Base-by-base conservation (phyloP, 73 alveolate genomes). In the Symbiodinium natans region DNA sequence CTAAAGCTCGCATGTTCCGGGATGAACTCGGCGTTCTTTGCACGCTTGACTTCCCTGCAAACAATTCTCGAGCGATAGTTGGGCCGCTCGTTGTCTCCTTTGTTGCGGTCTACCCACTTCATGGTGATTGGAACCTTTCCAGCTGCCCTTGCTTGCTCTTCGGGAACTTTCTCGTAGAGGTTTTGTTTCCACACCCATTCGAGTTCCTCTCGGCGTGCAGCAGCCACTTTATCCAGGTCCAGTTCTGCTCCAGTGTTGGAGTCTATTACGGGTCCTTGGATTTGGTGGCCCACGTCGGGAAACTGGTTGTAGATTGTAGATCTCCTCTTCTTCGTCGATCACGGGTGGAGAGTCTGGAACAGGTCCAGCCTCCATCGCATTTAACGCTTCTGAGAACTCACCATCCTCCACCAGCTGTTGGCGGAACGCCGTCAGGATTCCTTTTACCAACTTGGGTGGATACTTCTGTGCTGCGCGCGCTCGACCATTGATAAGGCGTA, bases 71-170 rank as follows among this genome's bases (percentile, higher is more conserved):
- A 82, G 27, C 90, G 54, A 27, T 40, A 13, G 21, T 0, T 40
- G 23, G 90, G 90, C 3, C 36, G 38, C 10, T 38, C 90, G 10
- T 17, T 38, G 90, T 82, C 90, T 10, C 90, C 90, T 71, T 82
- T 82, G 68, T 82, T 82, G n/a, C 71, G n/a, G 68, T 82, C 90
- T 5, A 39, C 59, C 90, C 90, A 82, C 54, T 40, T 82, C 59
- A 82, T 15, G 11, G 90, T 29, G 54, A 82, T 82, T 10, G 85
- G 46, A 5, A 31, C 85, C 31, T 31, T 29, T 31, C 85, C 85
- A 10, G 42, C 46, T 3, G n/a, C 34, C 39, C 71, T 9, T 11
- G 34, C 27, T 11, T 39, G 31, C 34, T 38, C 33, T 5, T 33
- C 90, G 7, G 34, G 38, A 15, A 82, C 90, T 2, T 74, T 74